Percentiles rank a stretch among this genome's conserved stretches.
Conservation (phyloP, 352 stramenopile genomes). For the Pythium monospermum region DNA sequence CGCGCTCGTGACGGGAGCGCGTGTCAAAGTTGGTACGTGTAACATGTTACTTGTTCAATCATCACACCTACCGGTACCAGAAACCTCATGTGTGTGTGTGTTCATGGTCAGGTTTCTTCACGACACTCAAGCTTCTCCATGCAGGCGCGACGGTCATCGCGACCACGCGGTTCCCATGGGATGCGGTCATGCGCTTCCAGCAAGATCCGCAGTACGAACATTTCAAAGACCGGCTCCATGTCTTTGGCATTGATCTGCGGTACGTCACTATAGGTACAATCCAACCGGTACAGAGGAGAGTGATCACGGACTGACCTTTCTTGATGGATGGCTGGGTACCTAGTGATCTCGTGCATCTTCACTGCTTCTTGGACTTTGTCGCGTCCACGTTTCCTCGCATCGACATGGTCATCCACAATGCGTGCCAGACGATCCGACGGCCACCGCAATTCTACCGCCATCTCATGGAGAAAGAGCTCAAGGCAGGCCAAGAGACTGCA, state of each 20-base stretch:
- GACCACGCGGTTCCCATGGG: slow-evolving; percentile 93
- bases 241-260: slow-evolving; percentile 94
- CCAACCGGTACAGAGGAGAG: too few species aligned
- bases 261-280: too few species aligned
- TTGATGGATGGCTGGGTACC: too few species aligned
- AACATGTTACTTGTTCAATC: slow-evolving; percentile 26
- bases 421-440: slow-evolving; percentile 94
- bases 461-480: slow-evolving; percentile 65
- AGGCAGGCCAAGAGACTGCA: slow-evolving; percentile 20
- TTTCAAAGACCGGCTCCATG: slow-evolving; percentile 89
- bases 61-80: too few species aligned
- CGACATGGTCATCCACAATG: slow-evolving; percentile 97
- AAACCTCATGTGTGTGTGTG: too few species aligned
- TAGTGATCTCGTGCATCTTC: slow-evolving; percentile 90
- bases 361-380: slow-evolving; percentile 89
- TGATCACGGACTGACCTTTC: too few species aligned
- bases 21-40: slow-evolving; percentile 91
- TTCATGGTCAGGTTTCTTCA: too few species aligned
- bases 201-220: slow-evolving; percentile 88
- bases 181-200: slow-evolving; percentile 85
- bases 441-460: slow-evolving; percentile 93
- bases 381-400: slow-evolving; percentile 78
- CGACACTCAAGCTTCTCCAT: slow-evolving; percentile 90
- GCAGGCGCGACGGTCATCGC: slow-evolving; percentile 90
- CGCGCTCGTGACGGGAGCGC: slow-evolving; percentile 91